Evolutionary conservation across 2,329 filamentous ascomycete species (phyloP).

Genomic region (Aspergillus tubingensis): DNA sequence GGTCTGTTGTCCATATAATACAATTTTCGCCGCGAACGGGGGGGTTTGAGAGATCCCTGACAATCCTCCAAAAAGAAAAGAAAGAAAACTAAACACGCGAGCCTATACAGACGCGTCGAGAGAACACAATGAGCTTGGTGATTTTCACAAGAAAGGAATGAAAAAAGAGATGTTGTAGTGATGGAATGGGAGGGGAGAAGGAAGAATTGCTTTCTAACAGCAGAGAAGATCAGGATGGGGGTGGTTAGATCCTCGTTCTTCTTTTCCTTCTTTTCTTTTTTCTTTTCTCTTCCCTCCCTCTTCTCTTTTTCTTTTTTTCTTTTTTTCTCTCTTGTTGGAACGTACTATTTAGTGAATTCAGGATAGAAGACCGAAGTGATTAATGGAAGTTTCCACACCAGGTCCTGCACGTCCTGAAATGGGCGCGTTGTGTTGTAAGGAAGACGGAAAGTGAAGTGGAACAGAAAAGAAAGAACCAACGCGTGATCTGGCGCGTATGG

Average conservation of each 20-base stretch:
- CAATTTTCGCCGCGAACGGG: constrained; percentile 29
- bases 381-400: neutral
- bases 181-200: constrained; percentile 16
- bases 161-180: neutral
- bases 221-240: neutral
- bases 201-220: constrained; percentile 8
- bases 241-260: constrained; percentile 8
- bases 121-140: constrained; percentile 33
- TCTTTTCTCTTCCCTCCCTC: neutral
- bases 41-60: constrained; percentile 20
- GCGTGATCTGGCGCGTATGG: constrained; percentile 16
- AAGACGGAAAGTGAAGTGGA: constrained; percentile 1
- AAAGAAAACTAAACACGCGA: constrained; percentile 18
- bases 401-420: constrained; percentile 1
- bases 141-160: constrained; percentile 19
- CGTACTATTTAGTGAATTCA: constrained; percentile 24
- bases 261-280: neutral
- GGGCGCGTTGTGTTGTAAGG: neutral
- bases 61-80: constrained; percentile 21
- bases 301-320: neutral
- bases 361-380: neutral
- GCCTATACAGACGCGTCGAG: constrained; percentile 34
- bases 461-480: constrained; percentile 21
- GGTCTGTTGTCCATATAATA: constrained; percentile 61
- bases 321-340: constrained; percentile 15